These are phyloP conservation scores for Plantago ovata DNA, from an alignment of 257 asterid species.

Conservation along the genomic window DNA sequence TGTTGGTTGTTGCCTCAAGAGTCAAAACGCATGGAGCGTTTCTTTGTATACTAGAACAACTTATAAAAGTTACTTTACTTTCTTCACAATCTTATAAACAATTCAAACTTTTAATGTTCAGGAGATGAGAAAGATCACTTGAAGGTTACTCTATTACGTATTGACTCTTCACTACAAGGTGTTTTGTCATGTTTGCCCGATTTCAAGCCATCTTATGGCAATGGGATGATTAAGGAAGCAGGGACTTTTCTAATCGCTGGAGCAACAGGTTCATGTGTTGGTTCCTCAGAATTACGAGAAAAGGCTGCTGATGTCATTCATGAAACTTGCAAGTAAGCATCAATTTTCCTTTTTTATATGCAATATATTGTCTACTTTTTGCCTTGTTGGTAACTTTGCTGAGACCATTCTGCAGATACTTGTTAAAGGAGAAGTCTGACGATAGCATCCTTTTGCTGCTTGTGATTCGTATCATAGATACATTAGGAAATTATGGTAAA, in stretches of 20 bases:
- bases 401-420: constrained; percentile 56
- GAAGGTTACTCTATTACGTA: constrained; percentile 97
- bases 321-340: constrained; percentile 73
- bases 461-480: constrained; percentile 87
- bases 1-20: too few species aligned
- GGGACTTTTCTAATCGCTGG: constrained; percentile 79
- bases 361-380: constrained; percentile 17
- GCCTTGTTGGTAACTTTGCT: constrained; percentile 20
- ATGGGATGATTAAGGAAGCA: constrained; percentile 64
- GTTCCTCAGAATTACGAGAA: constrained; percentile 77
- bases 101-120: constrained; percentile 40
- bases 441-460: constrained; percentile 93
- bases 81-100: constrained; percentile 24
- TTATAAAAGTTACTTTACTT: constrained; percentile 4
- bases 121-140: constrained; percentile 96
- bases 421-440: constrained; percentile 90
- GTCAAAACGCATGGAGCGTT: too few species aligned
- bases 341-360: constrained; percentile 12
- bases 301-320: constrained; percentile 85
- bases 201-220: constrained; percentile 75
- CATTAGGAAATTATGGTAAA: constrained; percentile 89
- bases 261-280: constrained; percentile 90
- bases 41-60: too few species aligned
- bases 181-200: constrained; percentile 97
- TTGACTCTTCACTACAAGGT: constrained; percentile 96